Percentiles rank a stretch among this genome's conserved stretches.
Evolutionary conservation across 495 filamentous ascomycete genomes (phyloP).

Genomic region (Peziza echinospora): DNA sequence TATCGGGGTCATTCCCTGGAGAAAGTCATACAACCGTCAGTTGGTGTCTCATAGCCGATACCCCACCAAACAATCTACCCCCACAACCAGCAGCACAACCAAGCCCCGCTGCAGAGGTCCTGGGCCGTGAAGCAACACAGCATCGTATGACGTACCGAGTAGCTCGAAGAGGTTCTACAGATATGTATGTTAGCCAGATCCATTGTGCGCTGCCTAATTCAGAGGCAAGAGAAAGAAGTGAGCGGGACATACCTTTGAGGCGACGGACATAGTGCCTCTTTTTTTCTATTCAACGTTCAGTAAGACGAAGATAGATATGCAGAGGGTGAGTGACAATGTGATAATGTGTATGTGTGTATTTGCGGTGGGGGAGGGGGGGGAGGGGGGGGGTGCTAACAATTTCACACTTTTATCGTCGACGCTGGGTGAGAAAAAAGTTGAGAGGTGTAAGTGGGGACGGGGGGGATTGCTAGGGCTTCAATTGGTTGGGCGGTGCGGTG

Average conservation of each 20-base stretch:
- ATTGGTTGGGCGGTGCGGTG: too few relatives aligned
- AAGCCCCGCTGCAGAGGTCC: too few relatives aligned
- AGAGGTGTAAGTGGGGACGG: conserved; percentile 10
- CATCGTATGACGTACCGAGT: conserved; percentile 57
- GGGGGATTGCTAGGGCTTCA: conserved; percentile 5
- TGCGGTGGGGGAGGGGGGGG: neutral
- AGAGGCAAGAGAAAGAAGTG: neutral
- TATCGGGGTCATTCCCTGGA: conserved; percentile 72
- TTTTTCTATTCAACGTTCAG: conserved; percentile 9
- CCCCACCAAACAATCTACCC: too few relatives aligned
- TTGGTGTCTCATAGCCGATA: neutral
- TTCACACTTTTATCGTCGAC: too few relatives aligned
- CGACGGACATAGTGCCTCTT: conserved; percentile 34
- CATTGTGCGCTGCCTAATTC: neutral
- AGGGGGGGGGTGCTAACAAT: conserved; percentile 8
- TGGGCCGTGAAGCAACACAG: too few relatives aligned
- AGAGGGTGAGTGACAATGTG: neutral
- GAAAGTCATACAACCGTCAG: conserved; percentile 16
- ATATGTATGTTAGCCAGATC: conserved; percentile 19
- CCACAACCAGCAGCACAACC: too few relatives aligned
- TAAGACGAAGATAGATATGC: neutral
- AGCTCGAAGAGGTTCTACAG: conserved; percentile 64
- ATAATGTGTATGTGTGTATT: too few relatives aligned
- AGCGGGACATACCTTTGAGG: conserved; percentile 32
- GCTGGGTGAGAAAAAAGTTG: conserved; percentile 4